phyloP scores from a whole-genome alignment of 2,329 filamentous ascomycete species.

The Sporothrix globosa region DNA sequence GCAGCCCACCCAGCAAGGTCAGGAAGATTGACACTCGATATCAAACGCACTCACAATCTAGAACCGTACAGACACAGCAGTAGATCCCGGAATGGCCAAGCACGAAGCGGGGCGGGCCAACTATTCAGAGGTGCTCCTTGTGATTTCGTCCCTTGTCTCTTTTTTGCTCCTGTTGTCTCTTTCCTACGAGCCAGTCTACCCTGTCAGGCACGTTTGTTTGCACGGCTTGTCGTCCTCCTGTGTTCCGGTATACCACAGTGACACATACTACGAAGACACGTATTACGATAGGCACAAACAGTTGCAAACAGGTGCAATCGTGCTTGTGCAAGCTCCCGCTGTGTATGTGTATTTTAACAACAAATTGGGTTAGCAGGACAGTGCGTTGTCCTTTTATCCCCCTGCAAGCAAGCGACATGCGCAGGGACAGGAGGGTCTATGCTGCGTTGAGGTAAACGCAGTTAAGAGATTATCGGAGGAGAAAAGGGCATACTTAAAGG shows the following conservation, averaged over 20 bases:
- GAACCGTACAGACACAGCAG: neutral
- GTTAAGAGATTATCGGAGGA: neutral
- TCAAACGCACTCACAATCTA: neutral
- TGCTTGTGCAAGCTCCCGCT: constrained; percentile 6
- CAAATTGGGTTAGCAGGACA: neutral
- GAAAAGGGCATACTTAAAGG: neutral
- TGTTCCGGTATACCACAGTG: neutral
- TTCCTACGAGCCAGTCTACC: no score
- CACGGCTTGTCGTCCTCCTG: constrained; percentile 7
- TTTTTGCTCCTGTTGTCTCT: no score
- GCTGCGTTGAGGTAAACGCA: neutral
- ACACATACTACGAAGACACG: neutral
- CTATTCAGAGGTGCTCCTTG: neutral
- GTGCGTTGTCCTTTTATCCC: neutral
- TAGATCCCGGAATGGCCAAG: constrained; percentile 3
- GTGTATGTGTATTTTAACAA: neutral
- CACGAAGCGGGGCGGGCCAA: constrained; percentile 1
- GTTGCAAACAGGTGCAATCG: neutral
- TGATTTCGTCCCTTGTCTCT: no score
- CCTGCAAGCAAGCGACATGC: constrained; percentile 4
- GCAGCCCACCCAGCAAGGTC: neutral
- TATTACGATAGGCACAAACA: neutral
- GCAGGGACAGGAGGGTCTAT: neutral
- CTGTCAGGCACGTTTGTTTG: neutral
- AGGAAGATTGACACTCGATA: neutral